A percentile compares a stretch with the other conserved stretches of the same genome.
Conservation (phyloP, 441 rosid species). For the Populus hybrid region DNA sequence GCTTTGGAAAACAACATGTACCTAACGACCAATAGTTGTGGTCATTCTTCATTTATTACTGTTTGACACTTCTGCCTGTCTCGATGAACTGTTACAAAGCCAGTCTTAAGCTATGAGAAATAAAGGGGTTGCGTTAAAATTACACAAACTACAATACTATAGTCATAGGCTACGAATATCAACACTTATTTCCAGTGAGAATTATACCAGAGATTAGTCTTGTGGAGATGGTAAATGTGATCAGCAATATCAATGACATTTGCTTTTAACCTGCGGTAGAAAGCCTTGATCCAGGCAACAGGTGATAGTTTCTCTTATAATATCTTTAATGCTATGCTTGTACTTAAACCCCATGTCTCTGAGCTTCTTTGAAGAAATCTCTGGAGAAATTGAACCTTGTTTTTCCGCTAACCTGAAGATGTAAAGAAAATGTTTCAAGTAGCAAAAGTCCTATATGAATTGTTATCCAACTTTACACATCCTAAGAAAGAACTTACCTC, state of each 20-base stretch:
- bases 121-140: background rate
- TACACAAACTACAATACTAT: background rate
- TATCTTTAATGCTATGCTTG: constrained; percentile 50
- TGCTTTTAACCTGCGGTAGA: constrained; percentile 25
- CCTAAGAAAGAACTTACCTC: constrained; percentile 20
- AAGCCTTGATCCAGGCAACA: constrained; percentile 39
- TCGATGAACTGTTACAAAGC: background rate
- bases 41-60: constrained; percentile 13
- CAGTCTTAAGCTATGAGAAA: background rate
- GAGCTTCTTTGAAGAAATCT: constrained; percentile 69
- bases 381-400: constrained; percentile 32
- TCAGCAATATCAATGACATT: background rate
- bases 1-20: constrained; percentile 15
- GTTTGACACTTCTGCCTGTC: background rate
- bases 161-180: background rate
- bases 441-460: background rate
- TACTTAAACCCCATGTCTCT: constrained; percentile 57
- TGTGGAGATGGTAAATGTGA: background rate
- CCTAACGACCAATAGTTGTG: constrained; percentile 7
- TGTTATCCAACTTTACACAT: background rate
- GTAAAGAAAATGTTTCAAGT: background rate
- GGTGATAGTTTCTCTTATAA: constrained; percentile 45
- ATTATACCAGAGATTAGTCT: background rate
- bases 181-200: background rate
- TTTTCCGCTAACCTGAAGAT: constrained; percentile 32